Conservation (phyloP, 805 yeast species). For the Jamesozyma hellenica region DNA sequence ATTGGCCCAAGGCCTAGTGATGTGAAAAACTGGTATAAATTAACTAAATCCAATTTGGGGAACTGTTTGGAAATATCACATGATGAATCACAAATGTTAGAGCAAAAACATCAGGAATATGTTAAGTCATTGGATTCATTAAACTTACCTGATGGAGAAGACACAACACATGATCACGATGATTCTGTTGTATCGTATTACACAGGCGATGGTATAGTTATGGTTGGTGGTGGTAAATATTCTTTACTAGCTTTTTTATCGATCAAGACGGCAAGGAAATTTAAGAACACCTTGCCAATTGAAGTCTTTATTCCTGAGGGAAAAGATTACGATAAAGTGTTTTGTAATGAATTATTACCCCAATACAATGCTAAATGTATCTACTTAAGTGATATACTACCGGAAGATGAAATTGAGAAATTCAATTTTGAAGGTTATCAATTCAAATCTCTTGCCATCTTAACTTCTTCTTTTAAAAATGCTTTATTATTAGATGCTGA, state of each 20-base stretch:
- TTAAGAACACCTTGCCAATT: constrained; percentile 63
- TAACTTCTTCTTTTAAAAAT: constrained; percentile 65
- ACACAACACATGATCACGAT: not conserved
- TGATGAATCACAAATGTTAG: constrained; percentile 9
- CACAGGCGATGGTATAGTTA: constrained; percentile 49
- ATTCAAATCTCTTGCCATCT: constrained; percentile 56
- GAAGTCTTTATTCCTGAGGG: constrained; percentile 71
- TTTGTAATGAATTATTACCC: constrained; percentile 60
- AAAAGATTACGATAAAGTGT: constrained; percentile 60
- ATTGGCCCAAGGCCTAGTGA: constrained; percentile 17
- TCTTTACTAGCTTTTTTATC: constrained; percentile 53
- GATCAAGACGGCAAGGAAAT: constrained; percentile 44
- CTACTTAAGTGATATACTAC: constrained; percentile 40
- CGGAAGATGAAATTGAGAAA: constrained; percentile 32
- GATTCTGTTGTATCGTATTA: constrained; percentile 19
- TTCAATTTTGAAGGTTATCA: constrained; percentile 48
- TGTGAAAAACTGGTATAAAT: constrained; percentile 12
- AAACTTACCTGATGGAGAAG: constrained; percentile 10
- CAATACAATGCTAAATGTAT: constrained; percentile 55
- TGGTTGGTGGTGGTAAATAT: constrained; percentile 67
- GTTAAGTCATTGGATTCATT: constrained; percentile 7
- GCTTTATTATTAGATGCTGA: constrained; percentile 69
- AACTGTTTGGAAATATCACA: constrained; percentile 19
- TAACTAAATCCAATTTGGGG: constrained; percentile 13
- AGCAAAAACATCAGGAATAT: constrained; percentile 13